These are phyloP conservation scores for Xylaria polymorpha DNA, from an alignment of 2,329 filamentous ascomycete genomes.

Conservation along the genomic window DNA sequence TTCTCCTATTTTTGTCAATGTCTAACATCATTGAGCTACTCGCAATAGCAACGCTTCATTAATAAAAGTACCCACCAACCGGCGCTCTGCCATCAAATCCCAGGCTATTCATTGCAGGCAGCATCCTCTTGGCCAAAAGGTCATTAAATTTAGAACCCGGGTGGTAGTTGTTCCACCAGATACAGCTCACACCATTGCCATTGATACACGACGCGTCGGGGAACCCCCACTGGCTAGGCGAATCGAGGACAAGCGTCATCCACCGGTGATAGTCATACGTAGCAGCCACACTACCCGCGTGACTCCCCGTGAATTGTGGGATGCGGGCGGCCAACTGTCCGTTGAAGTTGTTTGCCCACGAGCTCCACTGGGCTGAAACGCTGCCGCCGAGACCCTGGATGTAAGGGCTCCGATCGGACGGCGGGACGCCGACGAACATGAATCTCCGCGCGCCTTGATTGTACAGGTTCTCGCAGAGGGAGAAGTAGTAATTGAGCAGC, in stretches of 20 bases:
- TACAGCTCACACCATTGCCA: background rate
- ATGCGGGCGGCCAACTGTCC: conserved; percentile 1
- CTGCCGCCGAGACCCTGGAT: background rate
- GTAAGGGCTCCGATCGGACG: conserved; percentile 1
- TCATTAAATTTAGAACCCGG: background rate
- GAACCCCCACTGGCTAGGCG: background rate
- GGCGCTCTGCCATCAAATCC: background rate
- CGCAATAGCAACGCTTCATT: background rate
- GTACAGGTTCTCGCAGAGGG: background rate
- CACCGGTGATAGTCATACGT: conserved; percentile 2
- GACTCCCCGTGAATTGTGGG: background rate
- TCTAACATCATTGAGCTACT: background rate
- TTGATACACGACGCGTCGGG: background rate
- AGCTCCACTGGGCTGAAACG: background rate
- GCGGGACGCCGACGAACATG: conserved; percentile 1
- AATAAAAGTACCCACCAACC: conserved; percentile 1
- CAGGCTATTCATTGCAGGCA: conserved; percentile 1
- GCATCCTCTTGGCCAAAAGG: background rate
- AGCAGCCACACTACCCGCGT: background rate
- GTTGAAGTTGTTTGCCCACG: background rate
- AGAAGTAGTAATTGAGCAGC: background rate
- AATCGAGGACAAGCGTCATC: conserved; percentile 3
- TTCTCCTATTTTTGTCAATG: background rate
- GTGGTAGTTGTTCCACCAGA: conserved; percentile 1
- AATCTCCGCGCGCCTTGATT: background rate